Base-by-base conservation (phyloP, 805 yeast species). In the Saturnispora silvae region DNA sequence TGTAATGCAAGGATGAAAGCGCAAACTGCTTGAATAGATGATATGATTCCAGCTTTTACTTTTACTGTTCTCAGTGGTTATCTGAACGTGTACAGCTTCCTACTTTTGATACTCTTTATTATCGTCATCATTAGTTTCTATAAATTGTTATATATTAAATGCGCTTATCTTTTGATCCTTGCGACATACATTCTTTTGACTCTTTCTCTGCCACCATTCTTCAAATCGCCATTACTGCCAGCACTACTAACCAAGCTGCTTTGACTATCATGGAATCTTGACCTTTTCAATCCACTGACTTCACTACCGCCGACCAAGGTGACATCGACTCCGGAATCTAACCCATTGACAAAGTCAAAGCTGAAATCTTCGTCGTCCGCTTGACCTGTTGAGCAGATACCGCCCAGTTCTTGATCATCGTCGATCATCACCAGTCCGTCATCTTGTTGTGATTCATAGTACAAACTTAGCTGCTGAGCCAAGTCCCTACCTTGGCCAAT, bases 1-100 rank as follows among this genome's bases (percentile, higher is more conserved):
- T 54, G 76, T 86, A 35, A 67, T 71, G 50, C 43, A 51, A 18
- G n/a, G 70, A 42, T 64, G 14, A 3, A n/a, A n/a, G n/a, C n/a
- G n/a, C n/a, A n/a, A n/a, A n/a, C n/a, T n/a, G n/a, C n/a, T n/a
- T n/a, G n/a, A n/a, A n/a, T n/a, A n/a, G n/a, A n/a, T n/a, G n/a
- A n/a, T n/a, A n/a, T n/a, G n/a, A n/a, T n/a, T n/a, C n/a, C n/a
- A n/a, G n/a, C n/a, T n/a, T n/a, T n/a, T n/a, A n/a, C n/a, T n/a
- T n/a, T n/a, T n/a, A n/a, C n/a, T n/a, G n/a, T n/a, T n/a, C n/a
- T n/a, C n/a, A n/a, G n/a, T n/a, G n/a, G n/a, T n/a, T n/a, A n/a
- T n/a, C n/a, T n/a, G n/a, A n/a, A n/a, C n/a, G n/a, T n/a, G n/a
- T n/a, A n/a, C n/a, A n/a, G n/a, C n/a, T n/a, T n/a, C n/a, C n/a